phyloP scores from a whole-genome alignment of 495 filamentous ascomycete genomes.

The Rusavskia elegans region DNA sequence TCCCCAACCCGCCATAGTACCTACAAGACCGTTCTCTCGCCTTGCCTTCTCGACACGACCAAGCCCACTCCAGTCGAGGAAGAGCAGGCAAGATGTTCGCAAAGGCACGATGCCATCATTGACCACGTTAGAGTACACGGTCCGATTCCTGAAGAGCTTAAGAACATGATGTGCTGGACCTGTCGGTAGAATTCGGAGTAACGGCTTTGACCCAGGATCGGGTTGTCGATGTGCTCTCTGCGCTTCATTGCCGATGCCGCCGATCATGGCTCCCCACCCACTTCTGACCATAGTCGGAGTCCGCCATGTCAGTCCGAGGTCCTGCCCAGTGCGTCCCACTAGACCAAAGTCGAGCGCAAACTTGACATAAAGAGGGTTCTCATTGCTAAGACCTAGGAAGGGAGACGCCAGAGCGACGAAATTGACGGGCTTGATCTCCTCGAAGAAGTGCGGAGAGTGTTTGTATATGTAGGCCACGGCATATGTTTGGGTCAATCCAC shows the following conservation, averaged over 20 bases:
- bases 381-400: conserved; percentile 85
- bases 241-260: conserved; percentile 53
- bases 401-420: conserved; percentile 87
- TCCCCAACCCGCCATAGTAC: conserved; percentile 82
- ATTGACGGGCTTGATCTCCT: conserved; percentile 73
- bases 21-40: conserved; percentile 78
- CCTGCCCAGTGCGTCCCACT: conserved; percentile 86
- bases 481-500: conserved; percentile 84
- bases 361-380: conserved; percentile 92
- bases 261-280: conserved; percentile 77
- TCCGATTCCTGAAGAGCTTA: conserved; percentile 76
- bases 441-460: conserved; percentile 82
- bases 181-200: conserved; percentile 79
- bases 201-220: conserved; percentile 70
- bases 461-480: conserved; percentile 96
- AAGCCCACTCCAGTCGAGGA: conserved; percentile 90
- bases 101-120: conserved; percentile 96
- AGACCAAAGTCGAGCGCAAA: conserved; percentile 94
- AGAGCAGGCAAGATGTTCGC: conserved; percentile 88
- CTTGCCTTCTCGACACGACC: conserved; percentile 88
- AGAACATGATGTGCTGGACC: conserved; percentile 83
- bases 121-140: conserved; percentile 92
- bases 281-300: conserved; percentile 67
- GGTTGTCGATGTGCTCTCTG: conserved; percentile 46
- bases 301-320: conserved; percentile 87